These are phyloP conservation scores for Plantago major DNA, from an alignment of 257 asterid genomes.

Conservation along the genomic window DNA sequence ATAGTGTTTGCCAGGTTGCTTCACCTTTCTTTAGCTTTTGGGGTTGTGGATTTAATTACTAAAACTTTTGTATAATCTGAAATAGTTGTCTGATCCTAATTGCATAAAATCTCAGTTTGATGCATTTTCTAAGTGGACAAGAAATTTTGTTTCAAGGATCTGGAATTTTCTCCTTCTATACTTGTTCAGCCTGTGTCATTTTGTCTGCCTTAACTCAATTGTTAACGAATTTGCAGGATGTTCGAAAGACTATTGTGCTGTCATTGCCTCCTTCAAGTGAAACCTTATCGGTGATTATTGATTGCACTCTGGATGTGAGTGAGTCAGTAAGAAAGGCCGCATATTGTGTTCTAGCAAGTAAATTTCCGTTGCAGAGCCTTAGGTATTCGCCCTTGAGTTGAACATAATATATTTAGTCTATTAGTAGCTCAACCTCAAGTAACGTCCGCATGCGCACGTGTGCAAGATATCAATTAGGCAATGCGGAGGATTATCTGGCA, in stretches of 20 bases:
- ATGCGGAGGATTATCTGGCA: no score
- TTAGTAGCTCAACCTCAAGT: no score
- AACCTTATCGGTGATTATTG: conserved; percentile 59
- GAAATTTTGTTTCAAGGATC: not conserved
- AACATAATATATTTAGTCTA: not conserved
- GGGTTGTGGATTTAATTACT: no score
- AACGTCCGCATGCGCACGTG: no score
- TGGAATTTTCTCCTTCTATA: not conserved
- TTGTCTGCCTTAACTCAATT: not conserved
- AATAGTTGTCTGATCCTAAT: no score
- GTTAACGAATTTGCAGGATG: conserved; percentile 53
- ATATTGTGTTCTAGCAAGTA: conserved; percentile 67
- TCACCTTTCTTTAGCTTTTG: no score
- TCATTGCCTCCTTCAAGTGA: conserved; percentile 80
- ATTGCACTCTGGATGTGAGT: conserved; percentile 79
- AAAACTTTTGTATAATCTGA: no score
- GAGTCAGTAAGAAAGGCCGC: conserved; percentile 89
- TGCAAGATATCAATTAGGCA: no score
- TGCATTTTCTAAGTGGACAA: no score
- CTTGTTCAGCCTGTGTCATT: conserved; percentile 5
- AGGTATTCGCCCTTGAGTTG: conserved; percentile 41
- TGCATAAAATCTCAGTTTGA: no score
- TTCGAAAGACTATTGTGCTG: conserved; percentile 73
- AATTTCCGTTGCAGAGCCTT: conserved; percentile 85
- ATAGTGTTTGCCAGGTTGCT: not conserved